Conservation (phyloP, 2,329 filamentous ascomycete species). For the Alternaria solani region DNA sequence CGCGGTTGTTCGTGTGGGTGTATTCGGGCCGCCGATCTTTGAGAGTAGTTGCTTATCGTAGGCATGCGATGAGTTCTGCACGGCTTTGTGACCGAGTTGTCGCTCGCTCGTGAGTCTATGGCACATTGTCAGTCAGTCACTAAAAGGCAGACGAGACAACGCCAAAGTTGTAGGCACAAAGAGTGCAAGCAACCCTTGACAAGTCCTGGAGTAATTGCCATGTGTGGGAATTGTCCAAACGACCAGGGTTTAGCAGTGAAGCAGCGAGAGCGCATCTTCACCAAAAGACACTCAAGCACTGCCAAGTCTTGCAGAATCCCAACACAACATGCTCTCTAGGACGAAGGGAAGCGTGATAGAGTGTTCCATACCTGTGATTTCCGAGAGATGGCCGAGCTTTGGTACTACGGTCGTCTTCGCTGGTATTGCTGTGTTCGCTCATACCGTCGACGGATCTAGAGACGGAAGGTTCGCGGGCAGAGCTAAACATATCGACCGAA, state of each 20-base stretch:
- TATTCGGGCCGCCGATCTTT: conserved; percentile 68
- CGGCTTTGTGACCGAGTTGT: conserved; percentile 65
- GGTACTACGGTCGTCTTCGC: conserved; percentile 49
- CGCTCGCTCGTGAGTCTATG: conserved; percentile 66
- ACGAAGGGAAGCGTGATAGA: not conserved
- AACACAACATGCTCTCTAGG: not conserved
- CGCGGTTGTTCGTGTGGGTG: conserved; percentile 57
- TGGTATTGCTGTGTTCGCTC: conserved; percentile 43
- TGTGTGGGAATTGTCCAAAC: not conserved
- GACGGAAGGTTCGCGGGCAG: conserved; percentile 52
- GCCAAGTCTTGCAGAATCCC: not conserved
- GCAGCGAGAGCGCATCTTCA: not conserved
- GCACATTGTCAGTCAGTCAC: conserved; percentile 31
- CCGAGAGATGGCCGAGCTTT: conserved; percentile 48
- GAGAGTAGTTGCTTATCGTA: conserved; percentile 70
- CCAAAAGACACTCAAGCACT: not conserved
- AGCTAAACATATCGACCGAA: conserved; percentile 41
- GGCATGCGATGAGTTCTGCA: conserved; percentile 66
- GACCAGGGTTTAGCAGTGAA: not conserved
- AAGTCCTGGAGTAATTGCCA: not conserved
- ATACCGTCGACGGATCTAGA: conserved; percentile 49
- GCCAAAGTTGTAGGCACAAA: conserved; percentile 1
- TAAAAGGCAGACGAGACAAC: not conserved
- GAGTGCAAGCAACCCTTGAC: not conserved
- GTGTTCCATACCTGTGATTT: conserved; percentile 53